Conservation (phyloP, 352 stramenopile species). For the Peronospora belbahrii region DNA sequence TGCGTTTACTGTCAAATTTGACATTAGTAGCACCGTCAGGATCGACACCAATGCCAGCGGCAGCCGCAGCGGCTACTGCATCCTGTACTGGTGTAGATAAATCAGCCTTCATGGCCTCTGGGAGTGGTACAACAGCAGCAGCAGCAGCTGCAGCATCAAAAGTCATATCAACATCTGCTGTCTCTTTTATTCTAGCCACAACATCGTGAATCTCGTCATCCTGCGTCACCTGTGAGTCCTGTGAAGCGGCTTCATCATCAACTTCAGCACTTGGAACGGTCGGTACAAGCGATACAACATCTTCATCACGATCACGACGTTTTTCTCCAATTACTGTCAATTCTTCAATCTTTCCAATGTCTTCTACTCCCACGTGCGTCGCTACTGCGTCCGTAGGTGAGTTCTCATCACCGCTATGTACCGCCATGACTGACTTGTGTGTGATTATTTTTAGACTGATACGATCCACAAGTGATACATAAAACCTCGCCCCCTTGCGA, state of each 20-base stretch:
- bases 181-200: slow-evolving; percentile 64
- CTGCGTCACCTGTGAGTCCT: slow-evolving; percentile 41
- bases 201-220: slow-evolving; percentile 54
- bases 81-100: slow-evolving; percentile 20
- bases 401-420: slow-evolving; percentile 22
- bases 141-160: slow-evolving; percentile 27
- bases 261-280: slow-evolving; percentile 10
- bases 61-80: slow-evolving; percentile 14
- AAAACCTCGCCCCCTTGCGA: slow-evolving; percentile 20
- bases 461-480: slow-evolving; percentile 29
- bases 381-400: slow-evolving; percentile 8
- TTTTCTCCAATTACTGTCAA: slow-evolving; percentile 28
- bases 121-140: slow-evolving; percentile 15
- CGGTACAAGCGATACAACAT: slow-evolving; percentile 14
- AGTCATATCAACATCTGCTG: slow-evolving; percentile 23
- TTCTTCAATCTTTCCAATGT: slow-evolving; percentile 16
- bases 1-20: slow-evolving; percentile 74
- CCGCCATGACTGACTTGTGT: slow-evolving; percentile 17
- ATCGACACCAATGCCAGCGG: slow-evolving; percentile 10
- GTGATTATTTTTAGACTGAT: slow-evolving; percentile 26
- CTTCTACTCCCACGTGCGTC: slow-evolving; percentile 11
- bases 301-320: slow-evolving; percentile 19
- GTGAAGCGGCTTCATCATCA: slow-evolving; percentile 6
- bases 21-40: slow-evolving; percentile 18
- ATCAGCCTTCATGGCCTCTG: slow-evolving; percentile 15